Conservation (phyloP, 768 basidiomycete genomes). For the Lactarius indigo region DNA sequence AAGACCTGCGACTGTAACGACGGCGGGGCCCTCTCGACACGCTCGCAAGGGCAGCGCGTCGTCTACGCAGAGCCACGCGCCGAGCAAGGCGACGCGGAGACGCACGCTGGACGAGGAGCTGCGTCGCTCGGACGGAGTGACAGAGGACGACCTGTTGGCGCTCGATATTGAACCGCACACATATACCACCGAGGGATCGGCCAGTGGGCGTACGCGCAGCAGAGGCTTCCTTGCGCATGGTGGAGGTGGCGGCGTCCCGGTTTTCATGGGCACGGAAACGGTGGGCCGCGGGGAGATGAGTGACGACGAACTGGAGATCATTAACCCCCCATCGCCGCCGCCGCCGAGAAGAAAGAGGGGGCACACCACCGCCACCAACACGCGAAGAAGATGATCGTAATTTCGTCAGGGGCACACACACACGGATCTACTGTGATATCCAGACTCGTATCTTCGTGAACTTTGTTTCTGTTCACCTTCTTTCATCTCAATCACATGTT, state of each 20-base stretch:
- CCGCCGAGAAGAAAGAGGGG: background rate
- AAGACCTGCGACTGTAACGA: background rate
- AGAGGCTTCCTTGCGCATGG: constrained; percentile 70
- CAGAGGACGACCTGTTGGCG: constrained; percentile 33
- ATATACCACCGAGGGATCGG: constrained; percentile 50
- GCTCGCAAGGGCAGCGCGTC: constrained; percentile 1
- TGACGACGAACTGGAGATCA: constrained; percentile 7
- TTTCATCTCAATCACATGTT: background rate
- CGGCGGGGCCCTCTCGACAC: background rate
- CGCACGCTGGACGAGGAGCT: constrained; percentile 70
- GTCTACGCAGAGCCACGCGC: constrained; percentile 7
- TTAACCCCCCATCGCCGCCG: background rate
- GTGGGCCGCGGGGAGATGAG: constrained; percentile 15
- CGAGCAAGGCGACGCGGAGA: constrained; percentile 35
- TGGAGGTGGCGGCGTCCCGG: constrained; percentile 66
- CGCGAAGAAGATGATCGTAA: constrained; percentile 12
- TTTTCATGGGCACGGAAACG: constrained; percentile 54
- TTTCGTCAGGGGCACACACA: background rate
- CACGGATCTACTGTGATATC: constrained; percentile 5
- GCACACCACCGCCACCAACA: background rate
- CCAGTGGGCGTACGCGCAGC: constrained; percentile 49
- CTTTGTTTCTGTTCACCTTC: background rate
- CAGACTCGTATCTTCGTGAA: background rate
- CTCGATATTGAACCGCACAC: constrained; percentile 37
- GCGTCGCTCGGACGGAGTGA: constrained; percentile 39